A percentile compares a stretch with the other conserved stretches of the same genome.
Evolutionary conservation across 2,329 filamentous ascomycete species (phyloP).

Genomic region (Paracoccidioides brasiliensis): DNA sequence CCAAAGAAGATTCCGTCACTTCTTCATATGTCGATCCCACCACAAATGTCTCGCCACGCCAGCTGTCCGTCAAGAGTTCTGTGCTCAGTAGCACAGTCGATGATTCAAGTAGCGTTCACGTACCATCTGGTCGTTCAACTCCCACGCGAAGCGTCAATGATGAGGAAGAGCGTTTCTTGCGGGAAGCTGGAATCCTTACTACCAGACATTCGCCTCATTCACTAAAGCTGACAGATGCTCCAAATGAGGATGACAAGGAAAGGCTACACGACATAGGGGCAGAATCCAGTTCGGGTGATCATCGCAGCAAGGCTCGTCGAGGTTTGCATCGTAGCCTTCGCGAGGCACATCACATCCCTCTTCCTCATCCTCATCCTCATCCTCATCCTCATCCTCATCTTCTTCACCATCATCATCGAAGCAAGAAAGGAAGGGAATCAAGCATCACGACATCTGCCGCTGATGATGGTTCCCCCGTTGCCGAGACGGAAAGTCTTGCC

Average conservation of each 20-base stretch:
- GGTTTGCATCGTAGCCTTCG: constrained; percentile 83
- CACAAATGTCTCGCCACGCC: constrained; percentile 21
- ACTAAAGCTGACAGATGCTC: constrained; percentile 26
- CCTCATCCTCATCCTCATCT: constrained; percentile 30
- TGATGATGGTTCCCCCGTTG: constrained; percentile 35
- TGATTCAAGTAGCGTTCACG: constrained; percentile 22
- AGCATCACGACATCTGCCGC: constrained; percentile 43
- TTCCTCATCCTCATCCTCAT: constrained; percentile 45
- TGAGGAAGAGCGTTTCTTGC: constrained; percentile 53
- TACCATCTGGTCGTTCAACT: constrained; percentile 25
- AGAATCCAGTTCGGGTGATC: constrained; percentile 33
- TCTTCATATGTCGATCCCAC: constrained; percentile 15
- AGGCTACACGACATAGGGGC: constrained; percentile 27
- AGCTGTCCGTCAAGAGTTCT: constrained; percentile 27
- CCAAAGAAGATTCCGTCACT: constrained; percentile 19
- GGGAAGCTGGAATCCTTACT: constrained; percentile 53
- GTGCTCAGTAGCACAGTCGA: constrained; percentile 21
- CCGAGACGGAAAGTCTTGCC: constrained; percentile 54
- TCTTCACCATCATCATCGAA: constrained; percentile 49
- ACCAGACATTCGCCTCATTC: constrained; percentile 32
- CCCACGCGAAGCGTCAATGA: constrained; percentile 39
- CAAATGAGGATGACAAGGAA: constrained; percentile 32
- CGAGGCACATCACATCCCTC: constrained; percentile 57
- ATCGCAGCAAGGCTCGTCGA: constrained; percentile 59
- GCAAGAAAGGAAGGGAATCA: constrained; percentile 65